phyloP scores from a whole-genome alignment of 441 rosid genomes.

The Geranium incanum region DNA sequence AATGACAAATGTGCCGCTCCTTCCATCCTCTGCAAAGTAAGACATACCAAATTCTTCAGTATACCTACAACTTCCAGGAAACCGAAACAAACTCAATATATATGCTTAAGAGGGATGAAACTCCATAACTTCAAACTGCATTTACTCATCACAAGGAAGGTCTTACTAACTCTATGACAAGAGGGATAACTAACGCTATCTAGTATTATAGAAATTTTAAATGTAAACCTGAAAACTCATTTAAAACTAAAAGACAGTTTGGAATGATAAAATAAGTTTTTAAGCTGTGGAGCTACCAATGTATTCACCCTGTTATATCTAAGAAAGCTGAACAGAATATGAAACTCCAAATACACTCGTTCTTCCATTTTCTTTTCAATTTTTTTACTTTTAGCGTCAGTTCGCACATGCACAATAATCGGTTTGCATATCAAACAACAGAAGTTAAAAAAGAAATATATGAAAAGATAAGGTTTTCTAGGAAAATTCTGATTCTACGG shows the following conservation, averaged over 20 bases:
- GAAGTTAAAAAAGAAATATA: background rate
- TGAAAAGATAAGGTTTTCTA: background rate
- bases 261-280: too few species aligned
- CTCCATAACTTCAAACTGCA: background rate
- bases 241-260: background rate
- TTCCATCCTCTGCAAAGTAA: conserved; percentile 60
- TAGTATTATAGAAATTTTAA: too few species aligned
- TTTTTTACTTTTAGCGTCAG: background rate
- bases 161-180: background rate
- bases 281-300: too few species aligned
- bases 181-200: background rate
- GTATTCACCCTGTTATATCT: too few species aligned
- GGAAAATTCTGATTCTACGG: background rate
- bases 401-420: background rate
- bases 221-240: background rate
- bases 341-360: too few species aligned
- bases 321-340: too few species aligned
- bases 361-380: too few species aligned
- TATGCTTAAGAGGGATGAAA: too few species aligned
- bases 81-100: background rate
- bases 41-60: conserved; percentile 3
- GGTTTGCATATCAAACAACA: background rate
- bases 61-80: background rate
- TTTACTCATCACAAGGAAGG: background rate
- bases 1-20: conserved; percentile 63